Evolutionary conservation across 495 filamentous ascomycete genomes (phyloP).

Genomic region (Annulohypoxylon nitens): DNA sequence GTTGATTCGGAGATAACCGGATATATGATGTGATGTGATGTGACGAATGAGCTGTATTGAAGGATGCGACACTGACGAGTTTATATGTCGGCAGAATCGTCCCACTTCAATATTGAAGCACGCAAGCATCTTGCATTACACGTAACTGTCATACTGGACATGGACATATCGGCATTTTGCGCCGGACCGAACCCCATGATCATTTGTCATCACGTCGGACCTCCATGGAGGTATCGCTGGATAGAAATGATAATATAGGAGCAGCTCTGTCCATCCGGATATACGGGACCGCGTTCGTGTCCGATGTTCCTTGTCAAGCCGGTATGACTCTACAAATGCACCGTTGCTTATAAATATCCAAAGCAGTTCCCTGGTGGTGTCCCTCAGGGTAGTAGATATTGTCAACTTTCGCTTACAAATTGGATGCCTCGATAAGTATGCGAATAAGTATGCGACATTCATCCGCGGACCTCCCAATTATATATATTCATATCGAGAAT

Average conservation of each 20-base stretch:
- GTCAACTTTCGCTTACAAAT: neutral
- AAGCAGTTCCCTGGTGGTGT: neutral
- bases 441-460: neutral
- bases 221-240: neutral
- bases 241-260: neutral
- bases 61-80: neutral
- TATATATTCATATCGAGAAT: neutral
- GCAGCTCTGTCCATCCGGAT: neutral
- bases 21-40: neutral
- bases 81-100: neutral
- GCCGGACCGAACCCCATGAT: neutral
- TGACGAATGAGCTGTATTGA: neutral
- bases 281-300: neutral
- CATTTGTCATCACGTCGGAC: constrained; percentile 12
- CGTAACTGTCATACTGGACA: neutral
- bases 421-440: neutral
- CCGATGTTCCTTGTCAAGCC: neutral
- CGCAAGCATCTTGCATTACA: neutral
- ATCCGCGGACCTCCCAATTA: neutral
- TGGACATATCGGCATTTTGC: neutral
- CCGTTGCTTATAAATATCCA: neutral
- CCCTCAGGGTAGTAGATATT: neutral
- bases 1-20: neutral
- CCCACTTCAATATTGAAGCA: neutral
- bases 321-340: neutral